These are phyloP conservation scores for Colletotrichum endophyticum DNA, from an alignment of 2,329 filamentous ascomycete species.

Conservation along the genomic window DNA sequence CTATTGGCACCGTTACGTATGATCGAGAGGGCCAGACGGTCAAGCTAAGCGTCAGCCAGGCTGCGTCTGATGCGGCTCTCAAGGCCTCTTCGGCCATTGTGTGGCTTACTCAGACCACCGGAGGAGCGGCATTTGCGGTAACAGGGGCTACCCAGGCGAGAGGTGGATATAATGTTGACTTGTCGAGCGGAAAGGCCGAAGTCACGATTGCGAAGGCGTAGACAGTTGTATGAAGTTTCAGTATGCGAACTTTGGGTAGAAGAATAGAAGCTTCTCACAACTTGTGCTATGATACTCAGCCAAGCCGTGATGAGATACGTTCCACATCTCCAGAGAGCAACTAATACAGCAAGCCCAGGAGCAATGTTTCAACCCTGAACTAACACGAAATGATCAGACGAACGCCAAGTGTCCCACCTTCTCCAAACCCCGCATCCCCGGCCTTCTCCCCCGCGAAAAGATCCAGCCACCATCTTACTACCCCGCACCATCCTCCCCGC, in stretches of 20 bases:
- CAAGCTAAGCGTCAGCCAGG: not conserved
- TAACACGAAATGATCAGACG: not conserved
- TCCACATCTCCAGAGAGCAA: too few relatives aligned
- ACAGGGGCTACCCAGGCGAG: not conserved
- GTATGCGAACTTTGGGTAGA: rapidly evolving
- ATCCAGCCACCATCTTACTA: not conserved
- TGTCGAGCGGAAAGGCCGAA: not conserved
- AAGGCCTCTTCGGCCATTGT: not conserved
- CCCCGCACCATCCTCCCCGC: not conserved
- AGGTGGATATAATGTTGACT: constrained; percentile 3
- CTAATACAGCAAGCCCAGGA: not conserved
- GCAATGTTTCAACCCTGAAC: not conserved
- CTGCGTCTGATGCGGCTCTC: not conserved
- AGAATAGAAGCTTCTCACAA: rapidly evolving
- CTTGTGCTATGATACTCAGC: rapidly evolving
- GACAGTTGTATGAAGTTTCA: not conserved
- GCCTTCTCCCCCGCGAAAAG: not conserved
- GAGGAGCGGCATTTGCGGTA: not conserved
- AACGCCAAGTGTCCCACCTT: not conserved
- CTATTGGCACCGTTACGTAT: constrained; percentile 30
- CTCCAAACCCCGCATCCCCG: constrained; percentile 5
- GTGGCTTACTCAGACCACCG: not conserved
- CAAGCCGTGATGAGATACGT: constrained; percentile 37
- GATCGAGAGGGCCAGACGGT: not conserved
- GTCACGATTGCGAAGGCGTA: not conserved